Base-by-base conservation (phyloP, 1,139 yeast genomes). In the Geotrichum aggregatum region DNA sequence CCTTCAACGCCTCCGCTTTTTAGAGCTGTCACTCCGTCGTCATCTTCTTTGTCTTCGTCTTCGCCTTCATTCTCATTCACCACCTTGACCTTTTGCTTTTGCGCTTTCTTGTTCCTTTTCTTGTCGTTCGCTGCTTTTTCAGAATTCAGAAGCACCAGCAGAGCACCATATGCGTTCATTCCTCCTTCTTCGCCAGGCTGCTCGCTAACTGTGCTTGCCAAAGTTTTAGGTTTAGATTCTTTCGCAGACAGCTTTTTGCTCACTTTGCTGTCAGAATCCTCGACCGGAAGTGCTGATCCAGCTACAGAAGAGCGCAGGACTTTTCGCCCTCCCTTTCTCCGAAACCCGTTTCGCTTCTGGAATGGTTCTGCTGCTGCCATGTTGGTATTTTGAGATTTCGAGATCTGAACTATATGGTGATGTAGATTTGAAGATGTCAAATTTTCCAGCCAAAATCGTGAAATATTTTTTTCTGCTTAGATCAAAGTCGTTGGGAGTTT, bases 101-200 rank as follows among this genome's bases (percentile, higher is more conserved):
- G 11, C n/a, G 31, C 22, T 13, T 31, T 40, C 18, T 21, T 40
- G 3, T 44, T 30, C 46, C 31, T 39, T 34, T 38, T 35, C 24
- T 26, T 26, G 36, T 41, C 33, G 45, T 43, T 64, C 24, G 14
- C 21, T 26, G 68, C 65, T 47, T 74, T 79, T 49, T 82, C 87
- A 2, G 80, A 72, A 47, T 76, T 76, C 55, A 88, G 72, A 50
- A 87, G 74, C 0, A 94, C 84, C 64, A 89, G 70, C 50, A 89
- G 71, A 0, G 96, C 95, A 61, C 80, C 78, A 65, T 87, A 87
- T 0, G 94, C 92, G 64, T 40, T 50, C 56, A 36, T 56, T n/a
- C 30, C 45, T n/a, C 19, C 48, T 6, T 16, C 39, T 24, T 24
- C 28, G 11, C 42, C 38, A 2, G 44, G 46, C 22, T 7, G 49